These are phyloP conservation scores for Didymellaceae sp. DNA, from an alignment of 2,329 filamentous ascomycete genomes.

Conservation along the genomic window DNA sequence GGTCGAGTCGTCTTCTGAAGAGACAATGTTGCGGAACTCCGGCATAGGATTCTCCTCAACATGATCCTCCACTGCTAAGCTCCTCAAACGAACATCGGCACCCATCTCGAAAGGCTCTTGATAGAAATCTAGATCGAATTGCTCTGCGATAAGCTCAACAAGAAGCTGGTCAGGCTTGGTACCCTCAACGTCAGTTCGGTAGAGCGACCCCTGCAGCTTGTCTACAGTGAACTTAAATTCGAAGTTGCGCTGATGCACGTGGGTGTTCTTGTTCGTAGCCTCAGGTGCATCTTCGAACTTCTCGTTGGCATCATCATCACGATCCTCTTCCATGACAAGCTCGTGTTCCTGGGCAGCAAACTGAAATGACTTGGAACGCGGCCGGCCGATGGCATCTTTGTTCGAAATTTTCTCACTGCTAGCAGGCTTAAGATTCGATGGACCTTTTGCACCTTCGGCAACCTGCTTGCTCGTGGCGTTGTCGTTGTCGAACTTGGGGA, in stretches of 20 bases:
- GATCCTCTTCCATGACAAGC: conserved; percentile 78
- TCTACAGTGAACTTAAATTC: conserved; percentile 98
- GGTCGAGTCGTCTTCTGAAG: conserved; percentile 75
- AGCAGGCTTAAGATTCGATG: conserved; percentile 47
- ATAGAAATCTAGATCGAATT: conserved; percentile 87
- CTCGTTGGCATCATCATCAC: conserved; percentile 66
- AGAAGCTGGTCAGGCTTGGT: conserved; percentile 79
- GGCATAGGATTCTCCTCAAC: conserved; percentile 83
- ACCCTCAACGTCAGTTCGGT: conserved; percentile 80
- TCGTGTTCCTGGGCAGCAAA: conserved; percentile 75
- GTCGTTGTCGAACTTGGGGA: conserved; percentile 77
- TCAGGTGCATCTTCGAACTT: conserved; percentile 72
- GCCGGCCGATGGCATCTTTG: conserved; percentile 53
- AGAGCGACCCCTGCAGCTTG: conserved; percentile 90
- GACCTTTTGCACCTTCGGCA: conserved; percentile 42
- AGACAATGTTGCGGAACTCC: conserved; percentile 98
- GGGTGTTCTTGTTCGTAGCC: conserved; percentile 59
- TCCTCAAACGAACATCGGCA: conserved; percentile 86
- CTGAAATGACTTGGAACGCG: conserved; percentile 74
- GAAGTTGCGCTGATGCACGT: conserved; percentile 87
- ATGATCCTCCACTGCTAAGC: conserved; percentile 90
- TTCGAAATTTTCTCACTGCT: conserved; percentile 32
- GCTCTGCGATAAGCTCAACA: conserved; percentile 88
- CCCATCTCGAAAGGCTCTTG: conserved; percentile 91
- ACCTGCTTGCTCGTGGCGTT: conserved; percentile 45